Evolutionary conservation across 2,329 filamentous ascomycete genomes (phyloP), one percentile per base, ranked within the genome.

Genomic region (Penicillium sp.): DNA sequence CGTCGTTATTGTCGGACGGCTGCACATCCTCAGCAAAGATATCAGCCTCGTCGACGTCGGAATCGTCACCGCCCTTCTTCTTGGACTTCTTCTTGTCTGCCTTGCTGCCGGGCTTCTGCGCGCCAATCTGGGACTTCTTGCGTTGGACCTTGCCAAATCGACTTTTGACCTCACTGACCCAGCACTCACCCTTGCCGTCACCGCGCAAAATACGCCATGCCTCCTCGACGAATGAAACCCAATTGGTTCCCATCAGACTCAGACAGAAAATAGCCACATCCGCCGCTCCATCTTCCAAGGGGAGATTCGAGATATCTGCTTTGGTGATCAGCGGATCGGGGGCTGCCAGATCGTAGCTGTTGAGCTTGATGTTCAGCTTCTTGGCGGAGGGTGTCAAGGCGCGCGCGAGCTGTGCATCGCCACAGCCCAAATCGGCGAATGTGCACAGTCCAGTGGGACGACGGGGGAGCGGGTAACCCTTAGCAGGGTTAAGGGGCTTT

Each of bases 241-340:
- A 99, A 78, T 99, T 99, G 53, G 94, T 99, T 69, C 94, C 94
- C 94, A 99, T 99, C 57, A 99, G 84, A 48, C 93, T 94, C 32
- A 99, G 83, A 74, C 94, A 99, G 80, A 97, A 97, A 64, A 99
- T 87, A 47, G 90, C 90, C 5, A 99, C 82, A 73, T 99, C 92
- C 59, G 92, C 86, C 59, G 83, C 86, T 43, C 85, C 87, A 64
- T 92, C 86, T 5, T 79, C 79, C 0, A 96, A 78, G 0, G 93
- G 93, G 2, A 99, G 79, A 57, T 88, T 83, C 31, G 92, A 88
- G 50, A 97, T 94, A 75, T 99, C 94, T 14, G 94, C 92, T 60
- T 88, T 85, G 1, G 90, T 96, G 60, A 99, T 89, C 20, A 92
- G 83, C 18, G 85, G 80, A 55, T 85, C 85, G 6, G 90, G 87